Conservation (phyloP, 1,284 basidiomycete genomes). For the Cutaneotrichosporon cutaneum region DNA sequence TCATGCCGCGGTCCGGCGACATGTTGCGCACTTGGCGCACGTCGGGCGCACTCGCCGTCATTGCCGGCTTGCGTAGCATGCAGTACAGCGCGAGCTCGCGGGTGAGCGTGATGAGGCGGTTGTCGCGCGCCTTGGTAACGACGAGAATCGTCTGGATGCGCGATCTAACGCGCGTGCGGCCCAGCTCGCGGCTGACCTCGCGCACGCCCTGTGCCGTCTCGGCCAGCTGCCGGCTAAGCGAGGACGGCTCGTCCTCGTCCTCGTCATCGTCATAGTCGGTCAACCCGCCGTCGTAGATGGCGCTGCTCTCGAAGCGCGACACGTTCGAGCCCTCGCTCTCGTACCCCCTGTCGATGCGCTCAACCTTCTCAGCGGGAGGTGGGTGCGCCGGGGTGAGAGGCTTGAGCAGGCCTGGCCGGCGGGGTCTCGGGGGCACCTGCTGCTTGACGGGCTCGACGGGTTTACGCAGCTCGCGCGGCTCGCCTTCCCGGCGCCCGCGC, state of each 20-base stretch:
- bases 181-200: conserved; percentile 99
- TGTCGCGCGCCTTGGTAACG: conserved; percentile 97
- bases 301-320: conserved; percentile 20
- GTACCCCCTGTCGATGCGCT: conserved; percentile 30
- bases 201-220: conserved; percentile 96
- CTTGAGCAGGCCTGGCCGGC: conserved; percentile 8
- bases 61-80: conserved; percentile 66
- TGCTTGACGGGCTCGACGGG: not conserved
- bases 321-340: conserved; percentile 39
- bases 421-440: not conserved
- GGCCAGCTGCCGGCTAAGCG: conserved; percentile 85
- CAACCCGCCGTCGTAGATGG: conserved; percentile 6
- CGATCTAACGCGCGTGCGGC: conserved; percentile 85
- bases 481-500: not conserved
- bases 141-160: conserved; percentile 92
- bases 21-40: conserved; percentile 7
- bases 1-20: conserved; percentile 20
- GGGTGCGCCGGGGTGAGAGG: conserved; percentile 17
- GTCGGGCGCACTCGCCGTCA: conserved; percentile 54
- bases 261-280: conserved; percentile 33
- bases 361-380: not conserved
- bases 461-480: not conserved
- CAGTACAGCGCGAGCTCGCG: conserved; percentile 92
- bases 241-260: conserved; percentile 62
- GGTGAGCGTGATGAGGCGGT: conserved; percentile 90